Base-by-base conservation (phyloP, 257 asterid genomes). In the Lycium ferocissimum region DNA sequence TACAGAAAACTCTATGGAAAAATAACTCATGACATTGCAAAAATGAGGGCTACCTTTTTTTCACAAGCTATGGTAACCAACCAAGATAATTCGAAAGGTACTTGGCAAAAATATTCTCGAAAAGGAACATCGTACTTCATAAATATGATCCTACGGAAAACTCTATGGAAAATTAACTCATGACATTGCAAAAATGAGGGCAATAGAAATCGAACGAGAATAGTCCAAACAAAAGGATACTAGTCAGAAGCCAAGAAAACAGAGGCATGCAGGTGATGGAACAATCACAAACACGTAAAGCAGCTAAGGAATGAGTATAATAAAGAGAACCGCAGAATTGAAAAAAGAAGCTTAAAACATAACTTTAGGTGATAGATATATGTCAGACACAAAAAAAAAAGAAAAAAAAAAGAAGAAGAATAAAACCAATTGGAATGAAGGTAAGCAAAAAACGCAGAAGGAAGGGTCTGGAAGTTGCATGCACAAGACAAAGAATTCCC, bases 311-410 rank as follows among this genome's bases (percentile, higher is more conserved):
- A 73, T 20, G 80, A 45, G n/a, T 45, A 5, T 2, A 72, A n/a
- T 20, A 22, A 73, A 73, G 59, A 73, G 11, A 73, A 47, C 18
- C 45, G 15, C 80, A 47, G 59, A 73, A 73, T 20, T 47, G 58
- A 72, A 73, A 18, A 47, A 69, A 69, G 51, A 37, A 69, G 76
- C 51, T 11, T 45, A 12, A 73, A 11, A 11, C 40, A 10, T 47
- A 73, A 59, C 80, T 45, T 69, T 73, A 73, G 40, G 59, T 47
- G 40, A 73, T 73, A 45, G 59, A 47, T 69, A 73, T 2, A 47
- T 33, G 59, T 3, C 33, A 26, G 33, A 26, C 33, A 26, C 33
- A 26, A 26, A 26, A 26, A 26, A 26, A 26, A 26, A 26, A 26
- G 1, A 26, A 26, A 26, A 20, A 57, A 73, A 73, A 45, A 73